Conservation (phyloP, 306 rosid species). For the Fagus sylvatica region DNA sequence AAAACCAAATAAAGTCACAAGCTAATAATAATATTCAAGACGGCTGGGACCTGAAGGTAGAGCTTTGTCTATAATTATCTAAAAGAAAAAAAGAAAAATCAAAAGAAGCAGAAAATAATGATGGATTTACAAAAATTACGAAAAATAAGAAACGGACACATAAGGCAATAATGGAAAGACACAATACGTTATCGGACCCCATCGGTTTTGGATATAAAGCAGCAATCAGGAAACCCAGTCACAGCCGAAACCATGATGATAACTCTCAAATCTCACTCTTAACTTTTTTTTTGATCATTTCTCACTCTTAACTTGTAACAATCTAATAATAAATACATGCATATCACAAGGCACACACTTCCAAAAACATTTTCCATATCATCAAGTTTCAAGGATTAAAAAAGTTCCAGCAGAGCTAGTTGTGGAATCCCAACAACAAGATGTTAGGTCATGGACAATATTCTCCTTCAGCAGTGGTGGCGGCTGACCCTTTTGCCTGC, state of each 20-base stretch:
- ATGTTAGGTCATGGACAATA: slow-evolving; percentile 39
- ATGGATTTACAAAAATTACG: background rate
- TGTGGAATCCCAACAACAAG: background rate
- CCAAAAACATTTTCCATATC: slow-evolving; percentile 1
- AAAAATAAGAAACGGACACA: background rate
- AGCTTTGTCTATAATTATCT: slow-evolving; percentile 20
- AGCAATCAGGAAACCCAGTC: slow-evolving; percentile 23
- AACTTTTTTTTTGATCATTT: too few relatives aligned
- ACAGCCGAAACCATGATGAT: slow-evolving; percentile 9
- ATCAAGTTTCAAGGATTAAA: background rate
- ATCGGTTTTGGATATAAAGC: slow-evolving; percentile 47
- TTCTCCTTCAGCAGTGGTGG: slow-evolving; percentile 37
- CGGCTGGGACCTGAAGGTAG: slow-evolving; percentile 20
- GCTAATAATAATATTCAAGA: slow-evolving; percentile 11
- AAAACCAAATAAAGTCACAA: background rate
- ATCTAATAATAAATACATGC: slow-evolving; percentile 19
- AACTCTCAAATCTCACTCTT: too few relatives aligned
- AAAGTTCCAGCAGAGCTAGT: background rate
- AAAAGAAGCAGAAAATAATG: background rate
- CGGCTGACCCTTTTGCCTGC: slow-evolving; percentile 37
- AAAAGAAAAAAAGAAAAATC: background rate
- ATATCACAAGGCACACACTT: slow-evolving; percentile 25
- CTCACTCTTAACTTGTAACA: background rate
- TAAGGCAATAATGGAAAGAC: slow-evolving; percentile 34
- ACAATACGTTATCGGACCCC: slow-evolving; percentile 27